These are phyloP conservation scores for Boletus subparvulus DNA, from an alignment of 768 basidiomycete species.

Conservation along the genomic window DNA sequence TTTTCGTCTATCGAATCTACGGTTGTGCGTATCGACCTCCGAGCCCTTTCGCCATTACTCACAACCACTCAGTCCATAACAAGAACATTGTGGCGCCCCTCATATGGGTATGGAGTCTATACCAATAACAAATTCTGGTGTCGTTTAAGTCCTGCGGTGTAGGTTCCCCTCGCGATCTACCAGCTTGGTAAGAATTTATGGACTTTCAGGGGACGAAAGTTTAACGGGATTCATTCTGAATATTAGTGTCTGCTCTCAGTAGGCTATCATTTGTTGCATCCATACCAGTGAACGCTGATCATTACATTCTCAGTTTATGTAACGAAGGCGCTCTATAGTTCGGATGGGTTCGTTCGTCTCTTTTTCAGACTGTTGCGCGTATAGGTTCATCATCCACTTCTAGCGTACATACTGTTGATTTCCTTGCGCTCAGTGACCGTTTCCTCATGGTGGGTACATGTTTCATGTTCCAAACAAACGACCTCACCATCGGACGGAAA, in stretches of 20 bases:
- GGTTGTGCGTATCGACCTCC: neutral
- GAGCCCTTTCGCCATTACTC: neutral
- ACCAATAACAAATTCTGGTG: neutral
- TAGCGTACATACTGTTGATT: neutral
- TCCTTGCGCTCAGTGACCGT: neutral
- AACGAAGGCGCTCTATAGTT: neutral
- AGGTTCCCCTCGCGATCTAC: neutral
- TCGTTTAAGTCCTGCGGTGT: neutral
- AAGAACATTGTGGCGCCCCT: conserved; percentile 4
- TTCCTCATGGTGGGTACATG: neutral
- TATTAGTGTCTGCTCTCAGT: conserved; percentile 3
- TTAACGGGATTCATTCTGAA: neutral
- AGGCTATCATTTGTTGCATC: neutral
- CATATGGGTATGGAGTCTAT: conserved; percentile 10
- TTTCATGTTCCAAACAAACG: neutral
- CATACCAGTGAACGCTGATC: neutral
- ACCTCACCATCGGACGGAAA: neutral
- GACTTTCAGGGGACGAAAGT: too few species aligned
- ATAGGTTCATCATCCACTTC: too few species aligned
- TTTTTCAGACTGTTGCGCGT: neutral
- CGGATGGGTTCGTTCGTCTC: neutral
- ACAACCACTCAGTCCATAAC: conserved; percentile 2
- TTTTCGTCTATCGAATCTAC: conserved; percentile 16
- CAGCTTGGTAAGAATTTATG: conserved; percentile 11
- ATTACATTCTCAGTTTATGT: conserved; percentile 1